Percentiles rank a stretch among this genome's conserved stretches.
phyloP scores from a whole-genome alignment of 78 protist genomes.

The Isochrysis galbana region DNA sequence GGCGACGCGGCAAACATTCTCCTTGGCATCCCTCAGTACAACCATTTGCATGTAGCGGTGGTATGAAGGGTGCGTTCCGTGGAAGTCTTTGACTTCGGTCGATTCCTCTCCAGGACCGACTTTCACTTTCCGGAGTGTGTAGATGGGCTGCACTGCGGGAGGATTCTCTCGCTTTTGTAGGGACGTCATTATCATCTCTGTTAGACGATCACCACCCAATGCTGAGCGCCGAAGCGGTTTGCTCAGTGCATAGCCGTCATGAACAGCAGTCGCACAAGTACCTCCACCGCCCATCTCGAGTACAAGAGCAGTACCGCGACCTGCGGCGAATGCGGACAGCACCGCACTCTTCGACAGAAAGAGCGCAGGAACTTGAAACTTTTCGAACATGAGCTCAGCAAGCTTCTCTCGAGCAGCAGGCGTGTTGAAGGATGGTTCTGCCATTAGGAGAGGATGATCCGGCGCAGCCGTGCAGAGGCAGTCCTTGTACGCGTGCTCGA shows the following conservation, averaged over 20 bases:
- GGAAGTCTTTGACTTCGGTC: background rate
- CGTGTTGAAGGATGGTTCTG: slow-evolving; percentile 92
- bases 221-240: background rate
- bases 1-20: background rate
- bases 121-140: background rate
- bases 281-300: slow-evolving; percentile 75
- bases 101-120: background rate
- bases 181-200: background rate
- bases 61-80: background rate
- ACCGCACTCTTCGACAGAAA: slow-evolving; percentile 91
- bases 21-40: background rate
- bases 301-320: slow-evolving; percentile 75
- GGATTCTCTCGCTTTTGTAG: background rate
- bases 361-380: slow-evolving; percentile 85
- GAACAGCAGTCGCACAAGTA: slow-evolving; percentile 55
- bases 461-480: slow-evolving; percentile 58
- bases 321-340: slow-evolving; percentile 68
- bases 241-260: slow-evolving; percentile 9
- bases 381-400: slow-evolving; percentile 91
- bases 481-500: slow-evolving; percentile 83
- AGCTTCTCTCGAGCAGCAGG: slow-evolving; percentile 88
- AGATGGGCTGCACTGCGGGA: background rate
- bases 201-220: background rate
- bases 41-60: background rate
- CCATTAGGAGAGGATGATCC: slow-evolving; percentile 85